Base-by-base conservation (phyloP, 2,329 filamentous ascomycete species). In the Cladobotryum protrusum region DNA sequence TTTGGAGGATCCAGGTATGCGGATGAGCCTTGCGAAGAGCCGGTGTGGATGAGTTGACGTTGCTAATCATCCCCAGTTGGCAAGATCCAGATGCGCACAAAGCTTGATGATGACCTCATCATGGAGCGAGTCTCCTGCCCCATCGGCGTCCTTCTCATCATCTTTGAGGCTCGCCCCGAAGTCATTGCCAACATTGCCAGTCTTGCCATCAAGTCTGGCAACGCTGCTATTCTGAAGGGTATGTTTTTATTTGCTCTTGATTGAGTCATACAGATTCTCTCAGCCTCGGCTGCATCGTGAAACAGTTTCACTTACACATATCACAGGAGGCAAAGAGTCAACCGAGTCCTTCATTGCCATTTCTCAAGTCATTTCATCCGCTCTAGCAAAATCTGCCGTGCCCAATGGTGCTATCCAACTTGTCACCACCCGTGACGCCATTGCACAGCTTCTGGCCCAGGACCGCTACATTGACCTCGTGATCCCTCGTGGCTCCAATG, bases 121-220 rank as follows among this genome's bases (percentile, higher is more conserved):
- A 78, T 99, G 52, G 89, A 96, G 65, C 84, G 91, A 55, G 87
- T 96, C 43, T 90, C 89, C 37, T 96, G 89, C 65, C 93, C 93
- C 5, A 97, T 99, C 59, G 93, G 93, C 52, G 91, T 97, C n/a
- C 81, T 99, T 39, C 80, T 99, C 58, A 93, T 99, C 70, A 97
- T 99, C 63, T 99, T 99, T 64, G 93, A 99, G 72, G 93, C 93
- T 34, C 86, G 93, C 7, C 93, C 93, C 6, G 93, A 99, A 71
- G 93, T 99, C 57, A 96, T 99, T 63, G 93, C 92, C 64, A 99
- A 99, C 69, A 97, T 99, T 63, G 90, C 93, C 55, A 89, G 91
- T 4, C 77, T 99, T 19, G 91, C 93, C 35, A 88, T 99, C 69
- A 99, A 99, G 68, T 97, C 92, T 12, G 93, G 90, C 61, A 99